phyloP scores from a whole-genome alignment of 257 asterid genomes.

The Gardenia jasminoides region DNA sequence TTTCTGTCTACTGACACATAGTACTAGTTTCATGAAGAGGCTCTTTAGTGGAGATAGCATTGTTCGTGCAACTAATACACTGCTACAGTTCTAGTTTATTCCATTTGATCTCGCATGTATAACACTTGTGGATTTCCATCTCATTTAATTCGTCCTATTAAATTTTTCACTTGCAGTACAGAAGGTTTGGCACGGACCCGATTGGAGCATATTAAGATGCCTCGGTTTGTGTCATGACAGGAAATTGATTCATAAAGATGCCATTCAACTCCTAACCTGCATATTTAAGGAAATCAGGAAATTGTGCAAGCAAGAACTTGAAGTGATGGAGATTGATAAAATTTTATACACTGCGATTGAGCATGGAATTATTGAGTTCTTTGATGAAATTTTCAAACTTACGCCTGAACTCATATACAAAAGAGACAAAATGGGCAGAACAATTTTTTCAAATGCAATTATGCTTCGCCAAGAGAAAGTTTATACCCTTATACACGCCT shows the following conservation, averaged over 20 bases:
- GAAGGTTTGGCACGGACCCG: slow-evolving; percentile 14
- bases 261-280: slow-evolving; percentile 22
- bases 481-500: slow-evolving; percentile 18
- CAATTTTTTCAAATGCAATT: slow-evolving; percentile 31
- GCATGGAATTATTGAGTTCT: slow-evolving; percentile 30
- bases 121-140: not conserved
- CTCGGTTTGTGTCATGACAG: slow-evolving; percentile 32
- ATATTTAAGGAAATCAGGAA: slow-evolving; percentile 28
- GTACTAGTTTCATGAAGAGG: too few relatives aligned
- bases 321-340: slow-evolving; percentile 34
- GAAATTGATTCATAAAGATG: slow-evolving; percentile 33
- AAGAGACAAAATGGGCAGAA: not conserved
- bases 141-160: not conserved
- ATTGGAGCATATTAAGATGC: slow-evolving; percentile 33
- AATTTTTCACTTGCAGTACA: slow-evolving; percentile 22
- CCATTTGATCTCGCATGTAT: not conserved
- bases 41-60: too few relatives aligned
- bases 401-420: slow-evolving; percentile 26
- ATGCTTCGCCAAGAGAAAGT: slow-evolving; percentile 29
- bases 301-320: slow-evolving; percentile 21
- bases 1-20: too few relatives aligned
- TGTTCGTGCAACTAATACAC: not conserved
- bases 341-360: slow-evolving; percentile 35
- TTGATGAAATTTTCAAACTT: slow-evolving; percentile 15
- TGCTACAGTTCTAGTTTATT: not conserved